Evolutionary conservation across 306 rosid species (phyloP).

Genomic region (Rosa persica): DNA sequence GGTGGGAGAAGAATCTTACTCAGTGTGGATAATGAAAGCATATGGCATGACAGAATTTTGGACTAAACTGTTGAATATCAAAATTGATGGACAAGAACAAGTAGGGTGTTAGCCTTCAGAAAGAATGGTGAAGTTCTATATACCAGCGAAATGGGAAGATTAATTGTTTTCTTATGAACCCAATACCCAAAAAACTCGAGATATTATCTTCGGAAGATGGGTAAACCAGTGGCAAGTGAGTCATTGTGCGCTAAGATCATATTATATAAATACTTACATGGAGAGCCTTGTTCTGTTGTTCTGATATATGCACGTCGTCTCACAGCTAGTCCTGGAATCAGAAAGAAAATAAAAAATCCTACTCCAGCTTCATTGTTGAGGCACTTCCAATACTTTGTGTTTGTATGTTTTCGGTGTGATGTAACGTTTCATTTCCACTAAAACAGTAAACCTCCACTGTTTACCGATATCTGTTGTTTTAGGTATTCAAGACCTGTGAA

Average conservation of each 20-base stretch:
- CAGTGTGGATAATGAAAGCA: neutral
- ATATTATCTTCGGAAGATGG: neutral
- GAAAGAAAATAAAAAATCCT: neutral
- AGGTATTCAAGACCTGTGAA: too few relatives aligned
- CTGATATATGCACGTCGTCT: neutral
- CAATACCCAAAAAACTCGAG: neutral
- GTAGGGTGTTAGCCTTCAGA: neutral
- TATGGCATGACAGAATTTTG: neutral
- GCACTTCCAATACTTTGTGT: neutral
- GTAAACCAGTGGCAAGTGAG: neutral
- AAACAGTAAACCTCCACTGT: too few relatives aligned
- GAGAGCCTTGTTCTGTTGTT: neutral
- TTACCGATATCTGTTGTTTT: too few relatives aligned
- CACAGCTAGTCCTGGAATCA: neutral
- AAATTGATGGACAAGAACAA: neutral
- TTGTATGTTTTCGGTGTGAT: neutral
- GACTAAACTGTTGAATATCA: neutral
- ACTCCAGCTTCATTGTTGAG: neutral
- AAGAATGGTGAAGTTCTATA: slow-evolving; percentile 1
- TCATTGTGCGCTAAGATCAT: neutral
- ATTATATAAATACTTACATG: neutral
- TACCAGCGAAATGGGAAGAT: neutral
- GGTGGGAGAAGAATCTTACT: neutral
- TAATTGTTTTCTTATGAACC: neutral
- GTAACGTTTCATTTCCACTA: too few relatives aligned